A percentile compares a stretch with the other conserved stretches of the same genome.
Conservation (phyloP, 768 basidiomycete genomes). For the Lactifluus pinguis region DNA sequence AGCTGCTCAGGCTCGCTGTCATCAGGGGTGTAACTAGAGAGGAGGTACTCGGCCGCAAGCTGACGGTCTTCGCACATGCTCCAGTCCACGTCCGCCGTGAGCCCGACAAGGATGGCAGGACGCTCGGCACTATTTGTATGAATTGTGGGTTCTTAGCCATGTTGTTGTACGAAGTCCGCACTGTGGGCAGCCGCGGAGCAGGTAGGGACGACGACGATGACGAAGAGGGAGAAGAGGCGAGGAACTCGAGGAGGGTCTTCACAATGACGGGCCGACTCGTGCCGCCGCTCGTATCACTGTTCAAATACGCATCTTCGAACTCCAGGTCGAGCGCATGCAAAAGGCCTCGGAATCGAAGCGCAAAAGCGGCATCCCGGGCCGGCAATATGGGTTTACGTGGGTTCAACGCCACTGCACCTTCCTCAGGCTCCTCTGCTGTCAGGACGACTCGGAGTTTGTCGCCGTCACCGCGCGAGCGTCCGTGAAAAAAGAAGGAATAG, state of each 20-base stretch:
- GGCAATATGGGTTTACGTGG: slow-evolving; percentile 86
- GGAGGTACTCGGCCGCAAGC: slow-evolving; percentile 85
- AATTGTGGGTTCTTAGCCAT: slow-evolving; percentile 94
- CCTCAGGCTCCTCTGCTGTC: slow-evolving; percentile 50
- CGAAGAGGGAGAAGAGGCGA: slow-evolving; percentile 22
- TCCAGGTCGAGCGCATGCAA: slow-evolving; percentile 90
- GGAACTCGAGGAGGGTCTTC: slow-evolving; percentile 75
- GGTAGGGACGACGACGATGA: neutral
- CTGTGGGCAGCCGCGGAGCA: slow-evolving; percentile 39
- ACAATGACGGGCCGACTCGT: slow-evolving; percentile 75
- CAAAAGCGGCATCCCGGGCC: slow-evolving; percentile 51
- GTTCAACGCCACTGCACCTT: slow-evolving; percentile 67
- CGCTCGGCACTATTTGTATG: slow-evolving; percentile 45
- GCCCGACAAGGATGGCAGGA: slow-evolving; percentile 63
- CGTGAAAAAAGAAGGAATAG: slow-evolving; percentile 80
- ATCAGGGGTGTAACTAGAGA: slow-evolving; percentile 85
- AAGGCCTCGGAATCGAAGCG: slow-evolving; percentile 90
- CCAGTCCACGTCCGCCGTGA: slow-evolving; percentile 65
- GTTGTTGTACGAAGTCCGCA: slow-evolving; percentile 87
- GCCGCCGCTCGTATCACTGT: slow-evolving; percentile 50
- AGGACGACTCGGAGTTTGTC: slow-evolving; percentile 69
- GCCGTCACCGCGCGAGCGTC: slow-evolving; percentile 58
- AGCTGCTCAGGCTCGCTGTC: slow-evolving; percentile 64
- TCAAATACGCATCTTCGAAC: slow-evolving; percentile 88
- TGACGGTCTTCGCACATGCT: slow-evolving; percentile 90